Base-by-base conservation (phyloP, 495 filamentous ascomycete species). In the Letharia lupina region DNA sequence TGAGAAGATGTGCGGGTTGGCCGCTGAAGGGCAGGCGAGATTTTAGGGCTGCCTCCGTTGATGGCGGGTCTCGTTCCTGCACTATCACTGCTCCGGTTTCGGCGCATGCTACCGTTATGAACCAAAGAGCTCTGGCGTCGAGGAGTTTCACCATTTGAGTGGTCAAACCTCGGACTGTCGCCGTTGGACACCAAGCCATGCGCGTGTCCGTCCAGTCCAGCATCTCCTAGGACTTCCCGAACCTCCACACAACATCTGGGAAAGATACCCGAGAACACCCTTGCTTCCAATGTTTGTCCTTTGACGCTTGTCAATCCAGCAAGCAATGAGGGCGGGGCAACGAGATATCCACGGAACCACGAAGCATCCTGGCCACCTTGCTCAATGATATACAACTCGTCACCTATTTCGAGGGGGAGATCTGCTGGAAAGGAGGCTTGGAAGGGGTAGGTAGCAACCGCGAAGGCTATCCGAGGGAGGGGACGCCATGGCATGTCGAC, bases 331-430 rank as follows among this genome's bases (percentile, higher is more conserved):
- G 95, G 95, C 11, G 94, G 94, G 71, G 93, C 91, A 65, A 98
- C 87, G 58, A 98, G 83, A 77, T 98, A 98, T 50, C 94, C 94
- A 20, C 94, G 87, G 72, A 90, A 92, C 95, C 95, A 98, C 72
- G 91, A 83, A 68, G 87, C 89, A 76, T 95, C 83, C 33, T 75
- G 76, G 5, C 92, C 93, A n/a, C 88, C 87, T 76, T 96, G 91
- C 78, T 98, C 94, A 73, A 98, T 96, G 64, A 98, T 96, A 77
- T 98, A 98, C 62, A 98, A 81, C 76, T 98, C 94, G 82, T 98
- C 94, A 73, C 94, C 94, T 39, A 98, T 87, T 76, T 98, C 91
- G 71, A 98, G 85, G 18, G 94, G 93, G n/a, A 98, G 86, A 76
- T 98, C 94, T 70, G 90, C 90, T 40, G 93, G 86, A 65, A 86